Percentiles rank a stretch among this genome's conserved stretches.
These are phyloP conservation scores for Parmales sp. DNA, from an alignment of 108 stramenopile species.

Conservation along the genomic window DNA sequence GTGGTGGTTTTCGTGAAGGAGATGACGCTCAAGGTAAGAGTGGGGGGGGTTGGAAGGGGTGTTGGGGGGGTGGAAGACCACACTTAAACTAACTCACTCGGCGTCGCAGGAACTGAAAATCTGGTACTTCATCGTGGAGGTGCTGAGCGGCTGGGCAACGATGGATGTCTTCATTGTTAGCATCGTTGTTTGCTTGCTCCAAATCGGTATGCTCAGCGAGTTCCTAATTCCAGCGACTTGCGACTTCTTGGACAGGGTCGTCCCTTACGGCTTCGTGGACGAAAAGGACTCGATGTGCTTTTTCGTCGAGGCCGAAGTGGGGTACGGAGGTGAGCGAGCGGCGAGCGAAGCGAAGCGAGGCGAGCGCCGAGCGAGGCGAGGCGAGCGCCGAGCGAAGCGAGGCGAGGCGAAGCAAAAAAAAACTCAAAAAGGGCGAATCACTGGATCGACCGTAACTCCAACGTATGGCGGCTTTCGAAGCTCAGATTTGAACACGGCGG, in stretches of 20 bases:
- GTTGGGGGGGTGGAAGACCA: too few relatives aligned
- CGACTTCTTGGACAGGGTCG: not conserved
- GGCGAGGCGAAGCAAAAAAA: too few relatives aligned
- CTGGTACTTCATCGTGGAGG: slow-evolving; percentile 11
- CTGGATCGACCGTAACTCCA: too few relatives aligned
- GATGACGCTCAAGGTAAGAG: slow-evolving; percentile 10
- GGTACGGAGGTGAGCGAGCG: too few relatives aligned
- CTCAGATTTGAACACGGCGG: too few relatives aligned
- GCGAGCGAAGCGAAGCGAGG: too few relatives aligned
- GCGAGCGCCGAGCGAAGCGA: too few relatives aligned
- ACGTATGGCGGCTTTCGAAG: too few relatives aligned
- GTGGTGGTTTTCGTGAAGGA: not conserved
- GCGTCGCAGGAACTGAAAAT: not conserved
- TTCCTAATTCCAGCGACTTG: slow-evolving; percentile 2
- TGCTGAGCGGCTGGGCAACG: slow-evolving; percentile 3
- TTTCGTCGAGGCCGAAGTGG: not conserved
- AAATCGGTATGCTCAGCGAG: not conserved
- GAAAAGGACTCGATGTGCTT: slow-evolving; percentile 8
- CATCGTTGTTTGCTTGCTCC: not conserved
- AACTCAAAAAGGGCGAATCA: too few relatives aligned
- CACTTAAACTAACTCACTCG: too few relatives aligned
- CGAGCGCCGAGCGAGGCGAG: too few relatives aligned
- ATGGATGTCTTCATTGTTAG: slow-evolving; percentile 2
- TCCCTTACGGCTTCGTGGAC: slow-evolving; percentile 11
- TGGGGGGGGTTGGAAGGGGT: too few relatives aligned